phyloP scores from a whole-genome alignment of 139 green algal genomes.

The Trebouxia sp. region DNA sequence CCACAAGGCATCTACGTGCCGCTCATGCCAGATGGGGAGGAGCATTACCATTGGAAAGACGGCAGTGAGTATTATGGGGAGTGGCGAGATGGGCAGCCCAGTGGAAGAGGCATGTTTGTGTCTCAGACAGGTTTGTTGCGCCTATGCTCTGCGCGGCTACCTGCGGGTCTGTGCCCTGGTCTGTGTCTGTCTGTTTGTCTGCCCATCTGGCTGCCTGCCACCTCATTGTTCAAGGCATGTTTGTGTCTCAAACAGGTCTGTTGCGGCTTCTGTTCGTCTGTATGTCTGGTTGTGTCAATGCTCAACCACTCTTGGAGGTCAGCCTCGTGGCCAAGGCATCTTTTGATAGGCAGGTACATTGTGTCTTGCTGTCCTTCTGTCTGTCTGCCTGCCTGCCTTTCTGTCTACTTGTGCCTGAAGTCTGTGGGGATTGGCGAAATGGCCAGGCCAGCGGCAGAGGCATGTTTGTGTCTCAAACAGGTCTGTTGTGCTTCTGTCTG shows the following conservation, averaged over 20 bases:
- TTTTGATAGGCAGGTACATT: too few relatives aligned
- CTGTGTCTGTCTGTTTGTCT: too few relatives aligned
- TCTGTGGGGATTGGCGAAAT: not conserved
- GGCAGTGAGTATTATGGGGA: conserved; percentile 54
- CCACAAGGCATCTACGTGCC: not conserved
- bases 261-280: too few relatives aligned
- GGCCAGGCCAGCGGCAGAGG: not conserved
- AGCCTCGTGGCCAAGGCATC: too few relatives aligned
- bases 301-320: too few relatives aligned
- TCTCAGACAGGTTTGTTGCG: conserved; percentile 50
- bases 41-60: conserved; percentile 33
- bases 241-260: not conserved
- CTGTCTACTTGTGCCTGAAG: not conserved
- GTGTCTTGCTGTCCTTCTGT: too few relatives aligned
- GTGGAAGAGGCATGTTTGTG: conserved; percentile 66
- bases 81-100: conserved; percentile 62
- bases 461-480: not conserved
- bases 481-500: not conserved
- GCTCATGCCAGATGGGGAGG: conserved; percentile 33
- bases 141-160: too few relatives aligned
- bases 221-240: too few relatives aligned
- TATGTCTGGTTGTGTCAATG: too few relatives aligned
- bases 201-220: too few relatives aligned
- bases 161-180: too few relatives aligned
- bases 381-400: too few relatives aligned